A percentile compares a stretch with the other conserved stretches of the same genome.
phyloP scores from a whole-genome alignment of 345 rosid species.

The Corchorus olitorius region DNA sequence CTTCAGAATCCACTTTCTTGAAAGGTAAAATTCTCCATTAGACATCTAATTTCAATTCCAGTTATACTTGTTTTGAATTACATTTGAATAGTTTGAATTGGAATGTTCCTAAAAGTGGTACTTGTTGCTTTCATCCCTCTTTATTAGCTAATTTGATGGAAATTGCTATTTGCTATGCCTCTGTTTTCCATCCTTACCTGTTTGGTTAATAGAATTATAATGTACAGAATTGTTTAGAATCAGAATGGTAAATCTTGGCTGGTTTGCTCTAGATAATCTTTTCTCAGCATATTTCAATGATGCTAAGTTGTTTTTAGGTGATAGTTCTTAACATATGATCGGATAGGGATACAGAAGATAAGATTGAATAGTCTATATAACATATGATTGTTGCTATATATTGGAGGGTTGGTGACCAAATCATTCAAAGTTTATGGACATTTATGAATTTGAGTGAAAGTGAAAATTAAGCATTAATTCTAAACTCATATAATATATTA shows the following conservation, averaged over 20 bases:
- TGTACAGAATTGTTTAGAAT: neutral
- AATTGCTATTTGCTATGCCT: neutral
- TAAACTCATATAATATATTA: neutral
- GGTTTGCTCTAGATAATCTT: neutral
- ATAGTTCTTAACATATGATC: neutral
- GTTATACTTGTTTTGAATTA: neutral
- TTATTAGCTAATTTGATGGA: neutral
- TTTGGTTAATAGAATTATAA: neutral
- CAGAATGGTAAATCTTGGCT: neutral
- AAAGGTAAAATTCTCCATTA: neutral
- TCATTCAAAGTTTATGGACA: neutral
- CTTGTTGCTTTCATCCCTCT: neutral
- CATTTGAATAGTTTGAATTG: neutral
- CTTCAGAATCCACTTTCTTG: conserved; percentile 53
- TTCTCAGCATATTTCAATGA: neutral
- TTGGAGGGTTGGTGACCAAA: neutral
- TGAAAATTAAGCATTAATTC: neutral
- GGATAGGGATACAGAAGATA: neutral
- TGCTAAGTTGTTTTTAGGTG: neutral
- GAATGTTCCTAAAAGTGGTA: neutral
- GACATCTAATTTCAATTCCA: neutral
- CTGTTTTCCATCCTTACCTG: neutral
- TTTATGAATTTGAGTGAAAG: neutral
- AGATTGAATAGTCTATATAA: too few relatives aligned
- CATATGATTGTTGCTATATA: neutral